Evolutionary conservation across 2,329 filamentous ascomycete genomes (phyloP).

Genomic region (Fusarium zealandicum): DNA sequence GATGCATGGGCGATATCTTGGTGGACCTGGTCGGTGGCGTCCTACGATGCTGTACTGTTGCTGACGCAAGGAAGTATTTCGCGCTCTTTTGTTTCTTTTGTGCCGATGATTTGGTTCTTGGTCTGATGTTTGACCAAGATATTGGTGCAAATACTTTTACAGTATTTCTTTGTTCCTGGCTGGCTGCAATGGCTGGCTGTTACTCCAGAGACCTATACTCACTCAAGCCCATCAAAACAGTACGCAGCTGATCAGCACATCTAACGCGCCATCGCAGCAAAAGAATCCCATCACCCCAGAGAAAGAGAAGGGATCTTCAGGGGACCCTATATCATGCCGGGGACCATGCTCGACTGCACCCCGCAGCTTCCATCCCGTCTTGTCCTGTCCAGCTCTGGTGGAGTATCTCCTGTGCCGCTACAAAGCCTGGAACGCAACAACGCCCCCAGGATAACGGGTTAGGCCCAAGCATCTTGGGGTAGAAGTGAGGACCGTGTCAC

Average conservation of each 20-base stretch:
- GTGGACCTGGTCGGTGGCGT: conserved; percentile 14
- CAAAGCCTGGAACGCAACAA: conserved; percentile 7
- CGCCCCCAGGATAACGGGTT: conserved; percentile 14
- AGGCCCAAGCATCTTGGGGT: conserved; percentile 12
- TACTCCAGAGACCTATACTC: too few species aligned
- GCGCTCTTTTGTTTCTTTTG: conserved; percentile 8
- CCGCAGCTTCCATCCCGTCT: conserved; percentile 27
- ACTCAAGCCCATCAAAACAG: neutral
- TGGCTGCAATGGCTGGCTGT: neutral
- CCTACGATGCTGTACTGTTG: conserved; percentile 9
- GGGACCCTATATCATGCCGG: conserved; percentile 7
- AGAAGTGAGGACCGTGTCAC: conserved; percentile 15
- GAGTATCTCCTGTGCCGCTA: conserved; percentile 21
- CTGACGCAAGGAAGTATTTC: conserved; percentile 18
- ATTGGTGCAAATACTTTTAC: neutral
- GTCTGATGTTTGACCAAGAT: neutral
- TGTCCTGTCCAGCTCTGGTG: conserved; percentile 15
- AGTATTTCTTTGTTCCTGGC: neutral
- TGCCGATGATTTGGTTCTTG: neutral
- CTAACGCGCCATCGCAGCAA: too few species aligned
- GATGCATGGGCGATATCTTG: conserved; percentile 6
- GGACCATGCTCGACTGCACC: conserved; percentile 27
- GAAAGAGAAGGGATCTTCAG: conserved; percentile 18
- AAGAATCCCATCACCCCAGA: neutral
- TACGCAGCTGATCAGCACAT: too few species aligned